phyloP scores from a whole-genome alignment of 2,329 filamentous ascomycete species.

The Botryotinia globosa region DNA sequence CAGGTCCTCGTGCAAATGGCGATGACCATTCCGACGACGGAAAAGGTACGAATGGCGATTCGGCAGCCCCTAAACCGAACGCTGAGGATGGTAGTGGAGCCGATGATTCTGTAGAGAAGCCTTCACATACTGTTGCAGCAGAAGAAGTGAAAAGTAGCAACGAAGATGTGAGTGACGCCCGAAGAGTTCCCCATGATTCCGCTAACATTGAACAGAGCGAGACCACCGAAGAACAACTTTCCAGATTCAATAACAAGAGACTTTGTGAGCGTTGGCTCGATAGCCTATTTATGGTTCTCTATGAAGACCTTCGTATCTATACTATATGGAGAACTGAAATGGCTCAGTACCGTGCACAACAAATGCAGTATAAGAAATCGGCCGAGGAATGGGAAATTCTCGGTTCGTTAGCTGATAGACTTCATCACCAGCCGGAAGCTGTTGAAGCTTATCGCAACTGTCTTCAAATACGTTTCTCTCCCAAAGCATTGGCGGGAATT shows the following conservation, averaged over 20 bases:
- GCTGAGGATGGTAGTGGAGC: constrained; percentile 32
- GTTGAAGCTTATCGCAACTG: constrained; percentile 91
- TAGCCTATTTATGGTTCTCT: constrained; percentile 98
- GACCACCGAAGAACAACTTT: constrained; percentile 69
- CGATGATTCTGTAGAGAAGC: constrained; percentile 64
- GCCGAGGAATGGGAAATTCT: constrained; percentile 98
- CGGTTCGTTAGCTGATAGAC: constrained; percentile 83
- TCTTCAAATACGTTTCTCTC: constrained; percentile 82
- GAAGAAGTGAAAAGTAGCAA: constrained; percentile 72
- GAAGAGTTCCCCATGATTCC: constrained; percentile 30
- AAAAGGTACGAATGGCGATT: constrained; percentile 37
- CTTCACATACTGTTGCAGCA: constrained; percentile 66
- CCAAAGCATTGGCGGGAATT: constrained; percentile 85
- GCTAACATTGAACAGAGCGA: constrained; percentile 48
- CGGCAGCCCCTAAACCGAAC: constrained; percentile 29
- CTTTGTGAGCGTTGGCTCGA: constrained; percentile 97
- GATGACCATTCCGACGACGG: constrained; percentile 38
- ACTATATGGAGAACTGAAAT: constrained; percentile 99
- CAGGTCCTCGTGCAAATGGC: constrained; percentile 52
- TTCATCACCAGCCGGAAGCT: constrained; percentile 89
- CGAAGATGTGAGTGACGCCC: constrained; percentile 57
- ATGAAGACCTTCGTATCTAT: constrained; percentile 96
- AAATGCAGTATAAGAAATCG: constrained; percentile 93
- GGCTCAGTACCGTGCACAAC: constrained; percentile 89
- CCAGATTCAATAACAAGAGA: constrained; percentile 93